Evolutionary conservation across 2,329 filamentous ascomycete species (phyloP).

Genomic region (Aspergillus nomiae): DNA sequence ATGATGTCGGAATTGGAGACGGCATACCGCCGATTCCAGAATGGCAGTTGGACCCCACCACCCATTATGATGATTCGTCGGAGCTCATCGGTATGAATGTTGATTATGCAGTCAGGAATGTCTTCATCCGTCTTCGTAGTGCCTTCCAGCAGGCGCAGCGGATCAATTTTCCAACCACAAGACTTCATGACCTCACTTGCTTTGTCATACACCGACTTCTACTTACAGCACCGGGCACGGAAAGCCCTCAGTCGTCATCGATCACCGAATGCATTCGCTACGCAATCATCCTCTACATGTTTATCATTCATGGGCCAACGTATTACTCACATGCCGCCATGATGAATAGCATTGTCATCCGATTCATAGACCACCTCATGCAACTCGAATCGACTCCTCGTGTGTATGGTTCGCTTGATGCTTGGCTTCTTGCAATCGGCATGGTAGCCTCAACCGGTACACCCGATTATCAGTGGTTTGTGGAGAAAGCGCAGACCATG

Average conservation of each 20-base stretch:
- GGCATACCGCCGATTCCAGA: constrained; percentile 54
- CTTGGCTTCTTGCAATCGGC: constrained; percentile 50
- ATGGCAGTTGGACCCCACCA: constrained; percentile 46
- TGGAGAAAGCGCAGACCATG: constrained; percentile 12
- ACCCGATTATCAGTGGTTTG: constrained; percentile 21
- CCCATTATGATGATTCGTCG: constrained; percentile 11
- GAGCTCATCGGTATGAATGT: constrained; percentile 29
- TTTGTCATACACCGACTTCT: constrained; percentile 57
- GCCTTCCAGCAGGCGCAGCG: constrained; percentile 43
- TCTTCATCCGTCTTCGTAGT: constrained; percentile 48
- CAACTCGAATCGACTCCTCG: constrained; percentile 12
- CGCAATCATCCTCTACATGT: constrained; percentile 54
- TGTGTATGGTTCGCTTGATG: constrained; percentile 28
- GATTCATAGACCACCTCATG: constrained; percentile 36
- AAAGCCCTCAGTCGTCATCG: constrained; percentile 13
- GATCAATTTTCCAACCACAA: constrained; percentile 36
- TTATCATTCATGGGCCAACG: constrained; percentile 57
- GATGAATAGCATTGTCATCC: constrained; percentile 35
- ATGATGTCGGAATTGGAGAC: constrained; percentile 51
- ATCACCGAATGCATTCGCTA: constrained; percentile 52
- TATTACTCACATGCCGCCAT: constrained; percentile 57
- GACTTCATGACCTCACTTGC: constrained; percentile 58
- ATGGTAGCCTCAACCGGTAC: constrained; percentile 34
- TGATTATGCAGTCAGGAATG: constrained; percentile 38
- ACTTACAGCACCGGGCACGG: constrained; percentile 8